Evolutionary conservation across 257 asterid genomes (phyloP).

Genomic region (Sherardia arvensis): DNA sequence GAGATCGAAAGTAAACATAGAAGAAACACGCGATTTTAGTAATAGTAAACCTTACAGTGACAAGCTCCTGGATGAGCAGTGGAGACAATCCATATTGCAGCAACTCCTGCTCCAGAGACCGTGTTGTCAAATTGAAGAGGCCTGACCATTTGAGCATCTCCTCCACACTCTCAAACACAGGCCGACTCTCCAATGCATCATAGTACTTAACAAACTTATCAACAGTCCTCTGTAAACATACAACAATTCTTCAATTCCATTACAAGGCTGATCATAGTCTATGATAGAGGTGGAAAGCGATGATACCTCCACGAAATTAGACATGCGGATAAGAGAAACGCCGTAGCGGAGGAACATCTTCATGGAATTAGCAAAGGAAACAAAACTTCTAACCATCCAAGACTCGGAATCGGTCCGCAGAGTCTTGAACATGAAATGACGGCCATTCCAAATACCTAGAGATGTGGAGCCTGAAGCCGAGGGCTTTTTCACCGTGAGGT

Average conservation of each 20-base stretch:
- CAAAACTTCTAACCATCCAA: conserved; percentile 38
- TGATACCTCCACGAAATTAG: conserved; percentile 56
- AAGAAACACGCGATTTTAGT: not conserved
- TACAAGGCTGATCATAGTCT: not conserved
- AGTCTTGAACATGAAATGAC: conserved; percentile 57
- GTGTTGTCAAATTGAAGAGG: conserved; percentile 54
- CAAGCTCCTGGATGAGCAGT: conserved; percentile 68
- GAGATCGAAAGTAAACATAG: not conserved
- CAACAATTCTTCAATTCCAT: not conserved
- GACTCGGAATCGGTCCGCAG: conserved; percentile 32
- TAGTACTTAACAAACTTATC: conserved; percentile 57
- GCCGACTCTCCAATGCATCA: conserved; percentile 56
- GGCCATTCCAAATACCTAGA: conserved; percentile 83
- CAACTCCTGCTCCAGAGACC: conserved; percentile 51
- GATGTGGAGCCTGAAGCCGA: conserved; percentile 27
- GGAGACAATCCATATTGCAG: conserved; percentile 47
- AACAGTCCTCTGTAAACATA: conserved; percentile 37
- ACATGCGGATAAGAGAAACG: conserved; percentile 64
- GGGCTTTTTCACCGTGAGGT: conserved; percentile 36
- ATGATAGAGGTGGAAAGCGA: not conserved
- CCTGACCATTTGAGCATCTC: conserved; percentile 96
- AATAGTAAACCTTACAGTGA: conserved; percentile 39
- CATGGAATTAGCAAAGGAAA: conserved; percentile 54
- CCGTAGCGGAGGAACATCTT: conserved; percentile 58
- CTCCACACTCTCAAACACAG: conserved; percentile 68